phyloP scores from a whole-genome alignment of 2,329 filamentous ascomycete genomes.

The Fusarium succisae region DNA sequence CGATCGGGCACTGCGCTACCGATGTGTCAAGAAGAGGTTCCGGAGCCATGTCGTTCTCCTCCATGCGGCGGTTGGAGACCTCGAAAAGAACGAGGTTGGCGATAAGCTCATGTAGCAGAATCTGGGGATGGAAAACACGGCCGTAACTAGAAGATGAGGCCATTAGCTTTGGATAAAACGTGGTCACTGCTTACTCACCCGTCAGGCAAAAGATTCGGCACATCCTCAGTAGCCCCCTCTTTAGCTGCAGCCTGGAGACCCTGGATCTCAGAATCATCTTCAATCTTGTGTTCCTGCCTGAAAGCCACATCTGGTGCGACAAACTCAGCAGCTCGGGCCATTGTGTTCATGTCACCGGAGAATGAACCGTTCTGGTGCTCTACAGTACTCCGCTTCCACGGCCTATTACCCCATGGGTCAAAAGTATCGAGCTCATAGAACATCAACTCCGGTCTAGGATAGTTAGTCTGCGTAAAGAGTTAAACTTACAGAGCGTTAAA shows the following conservation, averaged over 20 bases:
- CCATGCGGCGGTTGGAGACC: not conserved
- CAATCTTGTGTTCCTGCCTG: not conserved
- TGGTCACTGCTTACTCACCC: not conserved
- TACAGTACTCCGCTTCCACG: conserved; percentile 2
- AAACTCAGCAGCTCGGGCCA: not conserved
- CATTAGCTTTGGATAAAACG: no score
- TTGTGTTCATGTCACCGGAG: not conserved
- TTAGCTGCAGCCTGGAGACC: not conserved
- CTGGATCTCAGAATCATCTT: not conserved
- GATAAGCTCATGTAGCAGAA: not conserved
- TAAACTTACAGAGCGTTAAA: not conserved
- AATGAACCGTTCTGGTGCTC: conserved; percentile 1
- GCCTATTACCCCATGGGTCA: not conserved
- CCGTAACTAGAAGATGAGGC: not conserved
- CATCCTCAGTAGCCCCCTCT: not conserved
- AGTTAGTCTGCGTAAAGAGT: not conserved
- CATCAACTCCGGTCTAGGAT: not conserved
- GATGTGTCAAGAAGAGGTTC: not conserved
- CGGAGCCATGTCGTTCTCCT: not conserved
- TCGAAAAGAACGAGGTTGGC: conserved; percentile 7
- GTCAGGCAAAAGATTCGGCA: conserved; percentile 3
- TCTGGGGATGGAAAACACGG: conserved; percentile 12
- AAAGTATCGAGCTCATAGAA: conserved; percentile 8
- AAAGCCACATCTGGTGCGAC: not conserved
- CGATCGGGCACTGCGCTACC: not conserved